Percentiles rank a stretch among this genome's conserved stretches.
phyloP scores from a whole-genome alignment of 345 rosid species.

The Murraya paniculata region DNA sequence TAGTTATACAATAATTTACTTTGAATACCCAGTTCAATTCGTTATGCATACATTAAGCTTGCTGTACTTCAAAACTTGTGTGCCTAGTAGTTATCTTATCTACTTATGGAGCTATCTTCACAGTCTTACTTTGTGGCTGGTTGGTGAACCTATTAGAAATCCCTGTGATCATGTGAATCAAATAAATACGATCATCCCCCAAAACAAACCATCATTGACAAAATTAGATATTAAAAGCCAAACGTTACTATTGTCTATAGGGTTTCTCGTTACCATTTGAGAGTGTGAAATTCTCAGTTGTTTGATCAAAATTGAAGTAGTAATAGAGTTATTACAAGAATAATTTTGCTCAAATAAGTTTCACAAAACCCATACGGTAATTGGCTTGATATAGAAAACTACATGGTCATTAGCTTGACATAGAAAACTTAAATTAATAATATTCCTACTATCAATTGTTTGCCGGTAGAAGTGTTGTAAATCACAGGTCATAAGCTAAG shows the following conservation, averaged over 20 bases:
- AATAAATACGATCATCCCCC: background rate
- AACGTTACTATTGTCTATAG: too few relatives aligned
- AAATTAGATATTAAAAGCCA: background rate
- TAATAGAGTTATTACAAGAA: background rate
- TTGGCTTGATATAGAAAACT: background rate
- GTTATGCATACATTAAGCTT: conserved; percentile 14
- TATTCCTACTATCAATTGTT: background rate
- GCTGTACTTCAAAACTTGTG: background rate
- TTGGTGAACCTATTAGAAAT: background rate
- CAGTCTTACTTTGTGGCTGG: background rate
- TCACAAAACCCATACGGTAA: background rate
- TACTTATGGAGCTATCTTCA: conserved; percentile 6
- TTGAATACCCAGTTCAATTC: background rate
- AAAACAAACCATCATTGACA: background rate
- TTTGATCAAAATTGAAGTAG: background rate
- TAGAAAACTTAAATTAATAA: background rate
- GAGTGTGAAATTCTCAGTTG: background rate
- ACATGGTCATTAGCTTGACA: background rate
- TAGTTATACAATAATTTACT: conserved; percentile 21
- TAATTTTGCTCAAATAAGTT: background rate
- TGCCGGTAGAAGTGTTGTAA: too few relatives aligned
- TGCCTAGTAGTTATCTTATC: background rate
- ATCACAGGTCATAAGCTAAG: too few relatives aligned
- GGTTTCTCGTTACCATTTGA: background rate
- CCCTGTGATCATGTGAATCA: background rate